These are phyloP conservation scores for Musa beccarii DNA, from an alignment of 176 grass and related monocot genomes.

Conservation along the genomic window DNA sequence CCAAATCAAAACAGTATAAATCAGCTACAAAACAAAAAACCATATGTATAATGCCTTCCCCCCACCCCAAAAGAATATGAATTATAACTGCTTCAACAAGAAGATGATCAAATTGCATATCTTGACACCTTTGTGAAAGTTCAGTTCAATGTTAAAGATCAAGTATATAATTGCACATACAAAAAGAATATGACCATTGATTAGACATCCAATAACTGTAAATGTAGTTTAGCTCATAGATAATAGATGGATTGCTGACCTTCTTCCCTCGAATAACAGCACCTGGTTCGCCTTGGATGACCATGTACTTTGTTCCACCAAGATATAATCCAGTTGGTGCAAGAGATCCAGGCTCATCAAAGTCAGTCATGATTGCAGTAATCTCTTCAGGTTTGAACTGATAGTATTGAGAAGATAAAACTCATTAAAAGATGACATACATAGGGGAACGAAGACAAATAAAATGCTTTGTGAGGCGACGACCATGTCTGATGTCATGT, in stretches of 20 bases:
- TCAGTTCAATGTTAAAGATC: no score
- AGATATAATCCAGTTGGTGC: slow-evolving; percentile 45
- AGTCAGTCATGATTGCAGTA: slow-evolving; percentile 32
- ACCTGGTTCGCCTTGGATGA: slow-evolving; percentile 50
- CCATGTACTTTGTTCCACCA: slow-evolving; percentile 46
- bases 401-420: slow-evolving; percentile 1
- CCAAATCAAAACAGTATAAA: no score
- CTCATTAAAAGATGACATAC: not conserved
- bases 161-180: no score
- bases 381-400: slow-evolving; percentile 45
- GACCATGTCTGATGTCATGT: not conserved
- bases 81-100: no score
- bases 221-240: not conserved
- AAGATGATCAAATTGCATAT: no score
- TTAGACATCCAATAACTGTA: not conserved
- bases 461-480: no score
- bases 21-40: no score
- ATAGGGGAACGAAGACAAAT: not conserved
- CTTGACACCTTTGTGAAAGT: no score
- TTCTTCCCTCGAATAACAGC: slow-evolving; percentile 47
- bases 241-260: slow-evolving; percentile 23
- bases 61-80: no score
- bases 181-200: not conserved
- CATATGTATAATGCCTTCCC: no score
- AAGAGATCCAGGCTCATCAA: slow-evolving; percentile 39